Evolutionary conservation across 768 basidiomycete genomes (phyloP), one percentile per base, ranked within the genome.

Genomic region (Lentinula sp.): DNA sequence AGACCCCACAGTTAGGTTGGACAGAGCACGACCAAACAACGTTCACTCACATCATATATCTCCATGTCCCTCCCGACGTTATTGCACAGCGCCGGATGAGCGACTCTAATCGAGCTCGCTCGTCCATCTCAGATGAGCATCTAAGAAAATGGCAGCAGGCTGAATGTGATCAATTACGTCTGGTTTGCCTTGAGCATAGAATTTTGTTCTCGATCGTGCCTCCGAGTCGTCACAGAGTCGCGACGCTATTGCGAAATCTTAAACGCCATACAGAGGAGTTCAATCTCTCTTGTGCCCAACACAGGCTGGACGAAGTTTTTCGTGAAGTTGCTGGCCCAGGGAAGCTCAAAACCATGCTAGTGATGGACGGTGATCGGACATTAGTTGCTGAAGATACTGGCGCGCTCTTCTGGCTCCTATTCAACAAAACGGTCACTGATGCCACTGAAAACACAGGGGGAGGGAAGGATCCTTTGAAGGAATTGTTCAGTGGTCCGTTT

Each of bases 361-460:
- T 69, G n/a, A 58, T 69, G 18, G 68, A 69, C 41, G 67, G 64
- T 2, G 68, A 69, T 61, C 66, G 64, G 37, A 69, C 68, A 20
- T 42, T 67, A 49, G 52, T 64, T 57, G 57, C 65, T 36, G 57
- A 59, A 15, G 68, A 69, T 60, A 67, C 68, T 7, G 66, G 68
- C 13, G 41, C 45, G 36, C 36, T 67, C 18, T 69, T 69, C 62
- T 66, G 63, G 62, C 41, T 60, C 39, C 50, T 53, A 42, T 41
- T 49, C 18, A 52, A 41, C n/a, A 57, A 39, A 3, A 15, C 53
- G 12, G 6, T n/a, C 28, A 8, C 4, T 3, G 28, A 28, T 3
- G 28, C 28, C 23, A 23, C 23, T 45, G 41, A 45, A 41, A 33
- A 61, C 42, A 43, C 42, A 43, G 16, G 16, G 16, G 9, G 9